Evolutionary conservation across 495 filamentous ascomycete genomes (phyloP).

Genomic region (Neurospora sp.): DNA sequence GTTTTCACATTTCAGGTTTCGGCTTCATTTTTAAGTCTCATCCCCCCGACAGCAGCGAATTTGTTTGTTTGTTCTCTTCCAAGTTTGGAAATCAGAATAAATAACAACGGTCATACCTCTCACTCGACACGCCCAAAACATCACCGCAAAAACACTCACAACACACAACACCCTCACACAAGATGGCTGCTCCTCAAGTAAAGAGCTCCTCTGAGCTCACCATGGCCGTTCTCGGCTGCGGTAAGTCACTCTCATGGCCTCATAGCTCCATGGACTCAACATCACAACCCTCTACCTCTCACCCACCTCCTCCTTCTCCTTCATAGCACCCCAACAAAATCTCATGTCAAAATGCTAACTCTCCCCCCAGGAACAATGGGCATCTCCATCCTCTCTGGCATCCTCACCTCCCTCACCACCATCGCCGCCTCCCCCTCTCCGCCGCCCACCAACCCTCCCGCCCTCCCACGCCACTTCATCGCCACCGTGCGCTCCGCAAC

Average conservation of each 20-base stretch:
- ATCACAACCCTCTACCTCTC: not conserved
- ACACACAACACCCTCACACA: not conserved
- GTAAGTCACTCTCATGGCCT: slow-evolving; percentile 25
- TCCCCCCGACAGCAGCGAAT: not conserved
- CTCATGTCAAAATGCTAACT: too few relatives aligned
- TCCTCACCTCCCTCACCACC: slow-evolving; percentile 51
- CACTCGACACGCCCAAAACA: not conserved
- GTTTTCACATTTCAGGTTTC: not conserved
- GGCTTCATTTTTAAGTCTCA: not conserved
- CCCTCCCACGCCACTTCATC: slow-evolving; percentile 60
- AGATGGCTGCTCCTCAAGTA: slow-evolving; percentile 10
- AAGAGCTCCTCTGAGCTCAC: slow-evolving; percentile 42
- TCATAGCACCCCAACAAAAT: not conserved
- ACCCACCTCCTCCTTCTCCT: not conserved
- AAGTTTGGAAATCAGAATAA: not conserved
- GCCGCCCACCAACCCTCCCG: slow-evolving; percentile 38
- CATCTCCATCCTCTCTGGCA: slow-evolving; percentile 72
- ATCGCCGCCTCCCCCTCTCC: slow-evolving; percentile 42
- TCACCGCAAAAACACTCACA: not conserved
- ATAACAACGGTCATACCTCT: not conserved
- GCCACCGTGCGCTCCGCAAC: slow-evolving; percentile 59
- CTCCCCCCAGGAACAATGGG: slow-evolving; percentile 59
- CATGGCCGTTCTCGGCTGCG: slow-evolving; percentile 63
- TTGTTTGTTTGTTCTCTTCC: not conserved
- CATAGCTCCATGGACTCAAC: too few relatives aligned